Evolutionary conservation across 2,329 filamentous ascomycete genomes (phyloP), one percentile per base, ranked within the genome.

Genomic region (Alternaria panax): DNA sequence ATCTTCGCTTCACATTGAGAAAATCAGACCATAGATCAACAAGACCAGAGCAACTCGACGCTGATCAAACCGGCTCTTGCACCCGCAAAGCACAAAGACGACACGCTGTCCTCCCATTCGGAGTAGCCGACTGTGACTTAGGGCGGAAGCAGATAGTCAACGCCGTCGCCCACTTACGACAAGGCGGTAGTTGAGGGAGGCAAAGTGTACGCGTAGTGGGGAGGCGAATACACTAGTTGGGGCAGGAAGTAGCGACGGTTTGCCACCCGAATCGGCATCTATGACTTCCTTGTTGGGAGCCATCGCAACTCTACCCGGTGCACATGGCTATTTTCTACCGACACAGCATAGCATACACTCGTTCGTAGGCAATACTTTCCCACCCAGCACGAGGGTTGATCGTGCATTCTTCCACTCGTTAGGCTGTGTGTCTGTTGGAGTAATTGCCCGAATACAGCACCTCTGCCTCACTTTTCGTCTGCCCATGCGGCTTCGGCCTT

Each of bases 21-120:
- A 63, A 51, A 61, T 72, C 69, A 68, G 66, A 61, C 69, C 67
- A 72, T 54, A 64, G 67, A 71, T 71, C 69, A 64, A 63, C n/a
- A n/a, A n/a, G n/a, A n/a, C n/a, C n/a, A n/a, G n/a, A n/a, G n/a
- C n/a, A n/a, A n/a, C n/a, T n/a, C 68, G 54, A 60, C 50, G 53
- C 20, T 46, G 41, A 28, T 43, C 40, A 38, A 30, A 28, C 52
- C 58, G 58, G 46, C 45, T 45, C 47, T 53, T 38, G 50, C 34
- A 52, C 53, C 46, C 25, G 28, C 38, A 30, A 34, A 46, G 38
- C 32, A 34, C 18, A 48, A 25, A 45, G 22, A 30, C 47, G 28
- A 46, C 47, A 42, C 48, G 47, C 41, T 45, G 43, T 22, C 38
- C 41, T 46, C 43, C 30, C 52, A 25, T 60, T 66, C 65, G 65